Evolutionary conservation across 192 early-diverging fungal species (phyloP), one percentile per base, ranked within the genome.

Genomic region (Spizellomyces sp.): DNA sequence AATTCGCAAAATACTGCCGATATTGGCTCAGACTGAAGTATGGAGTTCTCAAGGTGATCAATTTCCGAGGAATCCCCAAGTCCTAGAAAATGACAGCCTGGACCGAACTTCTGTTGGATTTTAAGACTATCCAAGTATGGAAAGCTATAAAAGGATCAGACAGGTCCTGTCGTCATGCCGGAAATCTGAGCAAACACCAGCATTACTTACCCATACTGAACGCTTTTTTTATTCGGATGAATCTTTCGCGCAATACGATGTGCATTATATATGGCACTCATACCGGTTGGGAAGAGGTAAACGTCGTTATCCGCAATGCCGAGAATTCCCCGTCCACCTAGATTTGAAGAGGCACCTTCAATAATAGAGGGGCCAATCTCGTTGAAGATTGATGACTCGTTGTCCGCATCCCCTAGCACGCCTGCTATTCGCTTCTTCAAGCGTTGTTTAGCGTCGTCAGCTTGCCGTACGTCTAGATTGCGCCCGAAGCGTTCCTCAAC

Each of bases 71-170:
- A 82, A 50, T 91, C 88, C 45, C 95, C 95, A 63, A 90, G 76
- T n/a, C 94, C 95, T 61, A 91, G 87, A 75, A 97, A 96, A 75
- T 91, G 82, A 54, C 89, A 91, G 27, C 96, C 95, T 52, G 90
- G 78, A 0, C 95, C 95, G 83, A 97, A 96, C 78, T 96, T 96
- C 79, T 99, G 79, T 64, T 96, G 86, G 47, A 99, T 92, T 79
- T 99, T 99, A 22, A 99, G 83, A n/a, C 95, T 96, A 75, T 99
- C 96, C 4, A 91, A 88, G 80, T 99, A 99, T 7, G 94, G 90
- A 71, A 99, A 98, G 0, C 90, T 92, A 69, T 3, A 0, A 15
- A 47, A 41, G 59, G 21, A 2, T 54, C 17, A 76, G 42, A 19
- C 45, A 45, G 62, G 5, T 77, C 36, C 22, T 15, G n/a, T n/a